phyloP scores from a whole-genome alignment of 768 basidiomycete genomes.

The Leccinum pellstonianum region DNA sequence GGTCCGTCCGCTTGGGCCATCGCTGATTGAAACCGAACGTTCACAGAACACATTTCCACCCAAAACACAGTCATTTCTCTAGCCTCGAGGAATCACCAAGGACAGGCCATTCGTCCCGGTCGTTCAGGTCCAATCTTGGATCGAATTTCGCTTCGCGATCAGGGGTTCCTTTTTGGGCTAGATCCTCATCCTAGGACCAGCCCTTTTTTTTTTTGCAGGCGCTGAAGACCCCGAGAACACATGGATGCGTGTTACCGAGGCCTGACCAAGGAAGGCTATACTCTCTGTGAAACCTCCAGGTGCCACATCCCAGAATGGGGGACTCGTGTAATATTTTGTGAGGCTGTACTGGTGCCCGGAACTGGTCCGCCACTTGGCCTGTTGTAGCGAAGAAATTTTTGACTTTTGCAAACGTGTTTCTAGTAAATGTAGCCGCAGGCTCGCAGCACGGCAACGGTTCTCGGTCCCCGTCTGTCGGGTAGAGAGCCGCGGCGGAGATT shows the following conservation, averaged over 20 bases:
- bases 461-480: conserved; percentile 14
- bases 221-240: conserved; percentile 29
- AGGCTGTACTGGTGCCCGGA: conserved; percentile 20
- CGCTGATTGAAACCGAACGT: conserved; percentile 33
- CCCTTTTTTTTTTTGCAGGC: conserved; percentile 24
- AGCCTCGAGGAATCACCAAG: conserved; percentile 41
- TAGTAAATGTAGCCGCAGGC: conserved; percentile 8
- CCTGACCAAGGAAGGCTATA: conserved; percentile 32
- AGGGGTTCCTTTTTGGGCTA: conserved; percentile 52
- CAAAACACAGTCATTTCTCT: conserved; percentile 6
- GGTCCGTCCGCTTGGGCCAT: conserved; percentile 26
- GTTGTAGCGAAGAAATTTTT: conserved; percentile 18
- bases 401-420: conserved; percentile 10
- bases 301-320: conserved; percentile 14
- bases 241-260: conserved; percentile 27
- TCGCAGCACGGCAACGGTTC: conserved; percentile 5
- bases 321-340: conserved; percentile 21
- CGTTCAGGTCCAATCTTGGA: conserved; percentile 32
- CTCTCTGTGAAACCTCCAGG: conserved; percentile 22
- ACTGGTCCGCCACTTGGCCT: conserved; percentile 7
- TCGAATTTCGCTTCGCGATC: conserved; percentile 41
- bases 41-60: conserved; percentile 28
- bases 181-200: conserved; percentile 21
- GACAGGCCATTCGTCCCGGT: conserved; percentile 28
- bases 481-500: conserved; percentile 31